These are phyloP conservation scores for Rhodotorula mucilaginosa DNA, from an alignment of 1,284 basidiomycete species.

Conservation along the genomic window DNA sequence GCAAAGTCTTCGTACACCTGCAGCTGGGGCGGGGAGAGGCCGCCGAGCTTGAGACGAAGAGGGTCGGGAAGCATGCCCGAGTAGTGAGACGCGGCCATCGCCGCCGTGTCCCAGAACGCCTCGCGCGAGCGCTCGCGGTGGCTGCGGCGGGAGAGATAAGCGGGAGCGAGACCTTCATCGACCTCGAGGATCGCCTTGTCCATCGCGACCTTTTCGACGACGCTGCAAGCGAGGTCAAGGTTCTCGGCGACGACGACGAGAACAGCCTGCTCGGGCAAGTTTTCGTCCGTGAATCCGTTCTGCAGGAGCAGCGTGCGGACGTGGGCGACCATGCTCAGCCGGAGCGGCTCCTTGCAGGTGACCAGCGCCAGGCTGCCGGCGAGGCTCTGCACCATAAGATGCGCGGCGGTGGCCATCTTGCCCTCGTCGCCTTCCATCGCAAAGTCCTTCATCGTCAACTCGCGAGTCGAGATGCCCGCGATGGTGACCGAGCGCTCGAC, in stretches of 20 bases:
- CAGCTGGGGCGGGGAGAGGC: slow-evolving; percentile 76
- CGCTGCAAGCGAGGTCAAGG: slow-evolving; percentile 86
- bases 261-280: slow-evolving; percentile 59
- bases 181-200: slow-evolving; percentile 93
- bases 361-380: slow-evolving; percentile 95
- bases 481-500: slow-evolving; percentile 99
- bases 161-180: slow-evolving; percentile 79
- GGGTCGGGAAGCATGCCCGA: slow-evolving; percentile 81
- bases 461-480: slow-evolving; percentile 93
- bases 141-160: slow-evolving; percentile 79
- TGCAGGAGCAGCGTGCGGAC: slow-evolving; percentile 75
- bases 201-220: slow-evolving; percentile 97
- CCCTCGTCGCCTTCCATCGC: slow-evolving; percentile 90
- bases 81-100: slow-evolving; percentile 68
- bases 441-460: slow-evolving; percentile 94
- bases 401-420: slow-evolving; percentile 85
- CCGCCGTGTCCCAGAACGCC: slow-evolving; percentile 80
- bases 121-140: slow-evolving; percentile 78
- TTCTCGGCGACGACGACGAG: slow-evolving; percentile 86
- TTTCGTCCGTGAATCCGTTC: slow-evolving; percentile 78
- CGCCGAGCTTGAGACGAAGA: slow-evolving; percentile 77
- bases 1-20: slow-evolving; percentile 92
- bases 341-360: slow-evolving; percentile 96
- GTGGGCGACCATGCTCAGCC: slow-evolving; percentile 87
- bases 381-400: slow-evolving; percentile 94